Evolutionary conservation across 441 rosid species (phyloP).

Genomic region (Eutrema salsugineum): DNA sequence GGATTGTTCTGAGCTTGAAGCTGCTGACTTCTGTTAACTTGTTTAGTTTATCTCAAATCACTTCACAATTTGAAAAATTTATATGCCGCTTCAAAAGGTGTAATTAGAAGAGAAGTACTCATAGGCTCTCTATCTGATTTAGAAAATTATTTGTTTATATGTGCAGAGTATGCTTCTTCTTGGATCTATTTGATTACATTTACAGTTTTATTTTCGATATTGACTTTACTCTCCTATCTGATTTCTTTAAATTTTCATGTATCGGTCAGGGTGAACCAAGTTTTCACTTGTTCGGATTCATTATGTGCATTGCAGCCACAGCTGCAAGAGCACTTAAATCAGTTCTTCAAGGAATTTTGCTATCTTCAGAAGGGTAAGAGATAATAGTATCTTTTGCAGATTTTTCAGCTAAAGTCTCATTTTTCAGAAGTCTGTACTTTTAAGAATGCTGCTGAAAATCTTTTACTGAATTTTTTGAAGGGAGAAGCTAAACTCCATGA

Average conservation of each 20-base stretch:
- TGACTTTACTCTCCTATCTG: neutral
- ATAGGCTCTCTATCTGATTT: no score
- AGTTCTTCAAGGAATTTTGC: constrained; percentile 71
- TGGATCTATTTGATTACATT: neutral
- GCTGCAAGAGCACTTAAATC: constrained; percentile 77
- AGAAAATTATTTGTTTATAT: neutral
- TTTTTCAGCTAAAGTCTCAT: neutral
- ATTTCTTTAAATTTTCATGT: neutral
- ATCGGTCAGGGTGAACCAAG: constrained; percentile 58
- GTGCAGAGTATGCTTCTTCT: neutral
- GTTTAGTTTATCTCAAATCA: neutral
- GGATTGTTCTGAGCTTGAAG: neutral
- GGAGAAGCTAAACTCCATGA: constrained; percentile 67
- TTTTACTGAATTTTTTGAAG: constrained; percentile 17
- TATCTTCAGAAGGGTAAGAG: constrained; percentile 68
- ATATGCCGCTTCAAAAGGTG: neutral
- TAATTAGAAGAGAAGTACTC: neutral
- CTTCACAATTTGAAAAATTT: neutral
- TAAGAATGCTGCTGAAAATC: neutral
- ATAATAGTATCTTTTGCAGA: neutral
- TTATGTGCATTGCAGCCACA: constrained; percentile 63
- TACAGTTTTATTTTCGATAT: neutral
- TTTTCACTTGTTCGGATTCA: constrained; percentile 69
- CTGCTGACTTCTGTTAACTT: neutral
- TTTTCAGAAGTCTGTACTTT: neutral